A percentile compares a stretch with the other conserved stretches of the same genome.
Evolutionary conservation across 768 basidiomycete species (phyloP).

Genomic region (Boletus subparvulus): DNA sequence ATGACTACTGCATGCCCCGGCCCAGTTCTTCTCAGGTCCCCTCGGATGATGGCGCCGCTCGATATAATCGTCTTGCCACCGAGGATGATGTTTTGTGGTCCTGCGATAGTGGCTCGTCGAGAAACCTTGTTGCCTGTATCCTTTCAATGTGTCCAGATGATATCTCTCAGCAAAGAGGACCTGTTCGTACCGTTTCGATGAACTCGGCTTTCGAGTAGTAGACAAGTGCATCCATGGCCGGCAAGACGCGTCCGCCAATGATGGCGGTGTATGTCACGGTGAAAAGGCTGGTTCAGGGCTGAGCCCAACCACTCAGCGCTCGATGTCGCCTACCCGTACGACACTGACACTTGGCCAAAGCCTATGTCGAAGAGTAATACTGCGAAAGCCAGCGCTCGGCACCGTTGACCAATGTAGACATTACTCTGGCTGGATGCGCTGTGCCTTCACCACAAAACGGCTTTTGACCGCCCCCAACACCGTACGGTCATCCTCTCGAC

Average conservation of each 20-base stretch:
- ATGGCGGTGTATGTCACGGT: background rate
- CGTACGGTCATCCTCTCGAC: conserved; percentile 1
- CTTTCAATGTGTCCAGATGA: conserved; percentile 38
- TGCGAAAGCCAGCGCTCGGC: conserved; percentile 5
- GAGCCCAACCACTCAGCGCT: background rate
- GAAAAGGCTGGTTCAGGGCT: background rate
- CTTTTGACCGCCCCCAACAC: background rate
- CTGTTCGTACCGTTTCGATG: conserved; percentile 75
- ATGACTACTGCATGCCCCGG: conserved; percentile 94
- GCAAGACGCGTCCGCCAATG: conserved; percentile 15
- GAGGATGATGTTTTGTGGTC: conserved; percentile 94
- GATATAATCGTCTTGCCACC: conserved; percentile 97
- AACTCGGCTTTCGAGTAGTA: conserved; percentile 82
- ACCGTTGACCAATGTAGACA: conserved; percentile 5
- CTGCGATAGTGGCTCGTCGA: conserved; percentile 85
- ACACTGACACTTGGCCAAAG: conserved; percentile 9
- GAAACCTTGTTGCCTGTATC: conserved; percentile 97
- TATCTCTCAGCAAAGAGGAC: background rate
- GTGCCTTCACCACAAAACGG: background rate
- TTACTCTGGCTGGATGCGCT: background rate
- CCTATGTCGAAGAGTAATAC: conserved; percentile 15
- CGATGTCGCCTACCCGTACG: conserved; percentile 8
- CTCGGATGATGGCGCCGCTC: conserved; percentile 85
- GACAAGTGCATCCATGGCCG: conserved; percentile 65
- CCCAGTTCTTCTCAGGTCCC: conserved; percentile 86